Evolutionary conservation across 441 rosid genomes (phyloP), one percentile per base, ranked within the genome.

Genomic region (Macaranga tanarius): DNA sequence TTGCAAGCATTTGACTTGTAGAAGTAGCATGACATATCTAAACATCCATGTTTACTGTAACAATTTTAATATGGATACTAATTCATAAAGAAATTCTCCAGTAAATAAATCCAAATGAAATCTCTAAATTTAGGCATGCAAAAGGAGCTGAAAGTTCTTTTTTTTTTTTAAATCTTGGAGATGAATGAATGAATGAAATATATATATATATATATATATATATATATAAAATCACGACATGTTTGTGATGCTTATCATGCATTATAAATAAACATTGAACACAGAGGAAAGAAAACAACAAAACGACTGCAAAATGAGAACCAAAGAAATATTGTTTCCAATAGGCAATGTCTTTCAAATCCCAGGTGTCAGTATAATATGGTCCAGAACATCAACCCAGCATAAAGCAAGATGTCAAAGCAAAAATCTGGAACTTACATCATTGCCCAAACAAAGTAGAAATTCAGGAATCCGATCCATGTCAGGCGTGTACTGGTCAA

Each of bases 381-480:
- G 19, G 28, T 67, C 20, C 16, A 47, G 56, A 62, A 38, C 44
- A 56, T 54, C 66, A 67, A 59, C 15, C 60, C 31, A 61, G 63
- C 26, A 75, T 56, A 45, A 38, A 74, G 71, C 56, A 50, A 67
- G 25, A 52, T 45, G 42, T 68, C 28, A 72, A 38, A 51, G 61
- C 59, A 31, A 51, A 55, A 55, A 19, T 31, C 25, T 62, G 31
- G 75, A 70, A 90, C 96, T 65, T 89, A 90, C 99, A 83, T 95
- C 99, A 80, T 95, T 95, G 73, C 97, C 99, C 87, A 95, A 82
- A 80, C 89, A 85, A 70, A 95, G 93, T 66, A 87, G 79, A 80
- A 95, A 89, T 76, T 91, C 99, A 25, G 99, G 99, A 78, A 92
- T 85, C 48, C 90, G 88, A 78, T 95, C 99, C 99, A 95, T 92